Evolutionary conservation across 2,329 filamentous ascomycete genomes (phyloP), one percentile per base, ranked within the genome.

Genomic region (Talaromyces sp.): DNA sequence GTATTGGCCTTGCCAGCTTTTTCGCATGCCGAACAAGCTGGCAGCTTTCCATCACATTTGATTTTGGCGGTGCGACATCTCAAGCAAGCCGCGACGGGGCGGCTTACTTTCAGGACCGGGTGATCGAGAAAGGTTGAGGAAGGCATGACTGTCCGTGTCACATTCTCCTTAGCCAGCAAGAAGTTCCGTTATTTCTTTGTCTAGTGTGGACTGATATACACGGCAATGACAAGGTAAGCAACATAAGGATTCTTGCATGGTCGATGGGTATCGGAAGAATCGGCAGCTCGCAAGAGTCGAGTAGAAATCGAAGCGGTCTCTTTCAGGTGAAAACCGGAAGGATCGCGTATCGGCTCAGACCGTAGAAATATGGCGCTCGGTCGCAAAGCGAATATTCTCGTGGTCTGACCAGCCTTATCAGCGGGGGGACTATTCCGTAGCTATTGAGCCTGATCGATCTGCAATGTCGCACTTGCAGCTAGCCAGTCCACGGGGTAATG

Each of bases 31-130:
- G 92, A 96, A 73, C 95, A 99, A 7, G 93, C 92, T 11, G 95
- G 95, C 40, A 98, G 81, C 76, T 97, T 97, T 65, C 95, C 93
- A 79, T 98, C 95, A 72, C 95, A 99, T 86, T 96, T 97, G 74
- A 98, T 92, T 80, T 99, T 99, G 60, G 93, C 93, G 65, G 89
- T 86, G 65, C 95, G 91, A 80, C 90, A 93, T 81, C 89, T 83
- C 64, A 89, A 90, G 74, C 90, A 93, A 25, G 90, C 90, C 61
- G 89, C 89, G 57, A 92, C 89, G 5, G 90, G 90, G 66, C 90
- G 84, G 72, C 89, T 92, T 66, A 93, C 90, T 69, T 78, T 78
- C 40, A 79, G 70, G 59, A 78, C 66, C 8, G 76, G 76, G 57
- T 70, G 73, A 63, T 78, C 75, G 65, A 78, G 67, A 66, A 76